Evolutionary conservation across 2,329 filamentous ascomycete species (phyloP).

Genomic region (Alternaria solani): DNA sequence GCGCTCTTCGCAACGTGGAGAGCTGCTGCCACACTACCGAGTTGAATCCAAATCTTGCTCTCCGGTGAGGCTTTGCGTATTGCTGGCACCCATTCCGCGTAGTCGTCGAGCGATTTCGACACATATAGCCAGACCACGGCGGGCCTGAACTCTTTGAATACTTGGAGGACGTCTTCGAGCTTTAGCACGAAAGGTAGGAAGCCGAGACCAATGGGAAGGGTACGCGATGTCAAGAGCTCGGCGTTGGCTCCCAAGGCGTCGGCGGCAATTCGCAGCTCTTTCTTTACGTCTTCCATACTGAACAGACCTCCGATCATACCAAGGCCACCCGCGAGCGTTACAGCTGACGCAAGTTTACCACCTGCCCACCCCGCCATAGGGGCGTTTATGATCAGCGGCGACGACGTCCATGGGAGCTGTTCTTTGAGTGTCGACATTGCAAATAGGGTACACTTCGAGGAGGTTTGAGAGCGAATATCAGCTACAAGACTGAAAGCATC

Average conservation of each 20-base stretch:
- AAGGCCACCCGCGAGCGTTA: slow-evolving; percentile 62
- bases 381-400: slow-evolving; percentile 67
- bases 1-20: slow-evolving; percentile 59
- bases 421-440: slow-evolving; percentile 25
- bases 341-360: slow-evolving; percentile 65
- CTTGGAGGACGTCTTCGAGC: slow-evolving; percentile 58
- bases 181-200: slow-evolving; percentile 63
- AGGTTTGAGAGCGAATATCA: background rate
- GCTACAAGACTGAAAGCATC: background rate
- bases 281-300: slow-evolving; percentile 42
- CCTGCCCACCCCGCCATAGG: slow-evolving; percentile 72
- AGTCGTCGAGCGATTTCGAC: slow-evolving; percentile 55
- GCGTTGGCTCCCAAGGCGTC: slow-evolving; percentile 23
- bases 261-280: slow-evolving; percentile 39
- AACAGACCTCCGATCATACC: slow-evolving; percentile 54
- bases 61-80: slow-evolving; percentile 44
- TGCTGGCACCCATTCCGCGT: slow-evolving; percentile 45
- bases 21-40: slow-evolving; percentile 67
- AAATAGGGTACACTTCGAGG: background rate
- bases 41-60: slow-evolving; percentile 66
- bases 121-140: slow-evolving; percentile 74
- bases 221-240: slow-evolving; percentile 18
- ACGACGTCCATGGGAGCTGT: slow-evolving; percentile 61
- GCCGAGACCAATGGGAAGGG: slow-evolving; percentile 65
- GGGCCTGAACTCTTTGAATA: slow-evolving; percentile 63